A percentile compares a stretch with the other conserved stretches of the same genome.
Conservation (phyloP, 2,329 filamentous ascomycete genomes). For the Ophiostoma perfectum region DNA sequence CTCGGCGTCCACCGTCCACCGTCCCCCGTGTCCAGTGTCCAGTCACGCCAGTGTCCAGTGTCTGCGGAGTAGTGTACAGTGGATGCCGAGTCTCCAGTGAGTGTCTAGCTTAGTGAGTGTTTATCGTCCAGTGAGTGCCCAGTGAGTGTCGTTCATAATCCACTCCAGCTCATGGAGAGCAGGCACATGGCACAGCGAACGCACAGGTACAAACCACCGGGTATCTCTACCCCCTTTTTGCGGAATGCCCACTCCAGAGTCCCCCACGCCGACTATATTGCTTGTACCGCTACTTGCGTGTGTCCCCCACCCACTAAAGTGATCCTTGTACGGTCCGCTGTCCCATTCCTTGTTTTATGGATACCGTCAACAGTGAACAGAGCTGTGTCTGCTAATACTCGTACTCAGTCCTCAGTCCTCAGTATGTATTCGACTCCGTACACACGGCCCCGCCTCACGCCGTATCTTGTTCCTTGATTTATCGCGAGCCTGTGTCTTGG, state of each 20-base stretch:
- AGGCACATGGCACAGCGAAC: too few species aligned
- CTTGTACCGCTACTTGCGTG: neutral
- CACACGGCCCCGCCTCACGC: neutral
- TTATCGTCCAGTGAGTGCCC: too few species aligned
- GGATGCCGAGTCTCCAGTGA: neutral
- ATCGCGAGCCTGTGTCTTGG: constrained; percentile 1
- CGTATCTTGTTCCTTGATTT: constrained; percentile 18
- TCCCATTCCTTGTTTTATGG: constrained; percentile 7
- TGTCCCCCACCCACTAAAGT: neutral
- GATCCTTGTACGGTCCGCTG: constrained; percentile 3
- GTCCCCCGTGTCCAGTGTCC: neutral
- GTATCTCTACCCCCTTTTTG: neutral
- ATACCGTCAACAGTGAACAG: neutral
- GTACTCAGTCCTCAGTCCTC: too few species aligned
- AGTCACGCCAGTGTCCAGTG: neutral
- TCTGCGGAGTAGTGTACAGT: neutral
- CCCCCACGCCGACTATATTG: neutral
- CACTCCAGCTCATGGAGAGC: too few species aligned
- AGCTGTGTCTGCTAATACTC: too few species aligned
- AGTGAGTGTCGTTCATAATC: too few species aligned
- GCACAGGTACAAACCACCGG: too few species aligned
- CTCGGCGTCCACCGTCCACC: constrained; percentile 1
- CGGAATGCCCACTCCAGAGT: neutral
- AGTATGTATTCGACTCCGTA: neutral
- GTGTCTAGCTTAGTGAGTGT: neutral